Conservation (phyloP, 1,139 yeast genomes). For the Diutina sp. region DNA sequence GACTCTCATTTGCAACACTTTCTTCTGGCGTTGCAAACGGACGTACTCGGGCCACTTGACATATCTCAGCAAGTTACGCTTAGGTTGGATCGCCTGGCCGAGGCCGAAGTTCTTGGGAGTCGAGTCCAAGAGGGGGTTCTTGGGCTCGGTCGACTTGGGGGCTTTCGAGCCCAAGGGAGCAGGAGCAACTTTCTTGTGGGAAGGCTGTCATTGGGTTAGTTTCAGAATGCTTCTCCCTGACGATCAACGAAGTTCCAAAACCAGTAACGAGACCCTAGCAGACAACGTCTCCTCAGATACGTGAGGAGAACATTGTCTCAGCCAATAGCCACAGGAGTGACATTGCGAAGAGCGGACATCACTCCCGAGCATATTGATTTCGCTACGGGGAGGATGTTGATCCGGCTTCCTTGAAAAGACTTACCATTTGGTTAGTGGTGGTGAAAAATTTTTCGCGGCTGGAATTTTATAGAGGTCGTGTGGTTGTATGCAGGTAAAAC, state of each 20-base stretch:
- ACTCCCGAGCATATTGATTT: conserved; percentile 1
- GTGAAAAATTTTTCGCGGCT: background rate
- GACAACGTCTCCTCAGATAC: background rate
- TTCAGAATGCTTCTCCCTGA: background rate
- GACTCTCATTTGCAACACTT: conserved; percentile 85
- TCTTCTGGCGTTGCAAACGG: conserved; percentile 95
- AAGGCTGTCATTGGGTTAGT: conserved; percentile 3
- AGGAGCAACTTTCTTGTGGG: conserved; percentile 72
- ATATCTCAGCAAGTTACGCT: conserved; percentile 89
- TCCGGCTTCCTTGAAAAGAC: background rate
- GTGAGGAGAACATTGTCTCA: background rate
- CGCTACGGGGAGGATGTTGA: conserved; percentile 3
- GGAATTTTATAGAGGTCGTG: background rate
- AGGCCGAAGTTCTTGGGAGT: conserved; percentile 92
- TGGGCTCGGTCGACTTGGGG: conserved; percentile 24
- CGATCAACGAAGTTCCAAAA: conserved; percentile 2
- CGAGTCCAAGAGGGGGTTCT: conserved; percentile 75
- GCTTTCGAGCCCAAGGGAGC: conserved; percentile 58
- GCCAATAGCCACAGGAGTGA: conserved; percentile 3
- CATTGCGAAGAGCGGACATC: background rate
- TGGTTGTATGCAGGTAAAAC: background rate
- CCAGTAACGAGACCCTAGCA: conserved; percentile 3
- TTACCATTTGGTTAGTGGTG: background rate
- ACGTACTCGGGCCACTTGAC: conserved; percentile 99
- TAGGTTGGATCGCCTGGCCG: conserved; percentile 92